phyloP scores from a whole-genome alignment of 2,329 filamentous ascomycete genomes.

The Venturia asperata region DNA sequence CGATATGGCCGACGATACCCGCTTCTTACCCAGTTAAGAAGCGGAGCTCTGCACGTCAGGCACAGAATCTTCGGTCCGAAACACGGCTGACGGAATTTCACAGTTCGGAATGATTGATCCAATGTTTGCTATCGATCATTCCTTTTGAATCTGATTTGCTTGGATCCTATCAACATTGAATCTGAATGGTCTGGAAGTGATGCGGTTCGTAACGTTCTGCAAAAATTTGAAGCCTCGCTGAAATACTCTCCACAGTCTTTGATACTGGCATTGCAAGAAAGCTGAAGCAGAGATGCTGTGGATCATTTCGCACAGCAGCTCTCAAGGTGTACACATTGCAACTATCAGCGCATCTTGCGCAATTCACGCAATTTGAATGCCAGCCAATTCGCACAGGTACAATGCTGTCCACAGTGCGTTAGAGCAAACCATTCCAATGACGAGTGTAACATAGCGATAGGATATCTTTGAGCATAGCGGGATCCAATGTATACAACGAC shows the following conservation, averaged over 20 bases:
- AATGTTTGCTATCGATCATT: no score
- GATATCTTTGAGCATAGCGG: neutral
- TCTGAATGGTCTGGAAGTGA: no score
- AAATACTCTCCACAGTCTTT: no score
- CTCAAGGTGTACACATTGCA: neutral
- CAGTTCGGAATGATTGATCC: neutral
- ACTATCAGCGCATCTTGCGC: neutral
- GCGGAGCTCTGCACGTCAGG: neutral
- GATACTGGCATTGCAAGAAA: neutral
- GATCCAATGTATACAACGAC: neutral
- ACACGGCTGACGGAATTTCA: neutral
- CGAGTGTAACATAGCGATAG: neutral
- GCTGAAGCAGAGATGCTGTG: neutral
- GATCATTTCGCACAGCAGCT: no score
- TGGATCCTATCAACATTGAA: no score
- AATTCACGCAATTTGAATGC: neutral
- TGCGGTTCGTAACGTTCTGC: no score
- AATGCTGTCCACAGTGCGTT: neutral
- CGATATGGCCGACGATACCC: conserved; percentile 6
- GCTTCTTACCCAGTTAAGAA: neutral
- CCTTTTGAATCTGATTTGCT: no score
- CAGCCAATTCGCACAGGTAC: neutral
- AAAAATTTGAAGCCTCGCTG: no score
- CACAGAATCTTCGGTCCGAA: neutral
- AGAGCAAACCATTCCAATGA: neutral